These are phyloP conservation scores for Thraustotheca clavata DNA, from an alignment of 352 stramenopile genomes.

Conservation along the genomic window DNA sequence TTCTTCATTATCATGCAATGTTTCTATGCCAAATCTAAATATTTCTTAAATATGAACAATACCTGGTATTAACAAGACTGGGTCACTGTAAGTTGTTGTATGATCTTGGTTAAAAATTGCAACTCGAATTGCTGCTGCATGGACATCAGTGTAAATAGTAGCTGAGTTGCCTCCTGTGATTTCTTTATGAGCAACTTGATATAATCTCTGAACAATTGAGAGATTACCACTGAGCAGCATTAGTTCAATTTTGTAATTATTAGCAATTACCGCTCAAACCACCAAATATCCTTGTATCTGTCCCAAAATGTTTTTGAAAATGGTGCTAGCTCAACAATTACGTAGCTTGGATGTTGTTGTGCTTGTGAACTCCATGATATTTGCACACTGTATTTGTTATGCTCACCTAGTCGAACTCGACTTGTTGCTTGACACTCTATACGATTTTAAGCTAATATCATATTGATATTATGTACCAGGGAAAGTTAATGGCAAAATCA, in stretches of 20 bases:
- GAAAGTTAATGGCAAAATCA: no score
- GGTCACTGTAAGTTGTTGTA: conserved; percentile 38
- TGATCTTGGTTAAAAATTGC: conserved; percentile 44
- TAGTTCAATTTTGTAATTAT: background rate
- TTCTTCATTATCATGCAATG: conserved; percentile 23
- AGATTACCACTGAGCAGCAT: conserved; percentile 36
- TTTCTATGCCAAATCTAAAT: conserved; percentile 15
- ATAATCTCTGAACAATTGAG: conserved; percentile 51
- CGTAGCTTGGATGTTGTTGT: conserved; percentile 36
- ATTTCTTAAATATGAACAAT: background rate
- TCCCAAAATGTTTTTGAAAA: conserved; percentile 67
- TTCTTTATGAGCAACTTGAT: conserved; percentile 42
- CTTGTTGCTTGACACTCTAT: background rate
- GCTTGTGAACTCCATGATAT: background rate
- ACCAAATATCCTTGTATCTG: conserved; percentile 69
- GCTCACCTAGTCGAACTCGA: background rate
- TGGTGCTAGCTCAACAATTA: conserved; percentile 47
- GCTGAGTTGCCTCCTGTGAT: conserved; percentile 26
- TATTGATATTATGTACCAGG: no score
- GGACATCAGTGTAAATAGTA: conserved; percentile 33
- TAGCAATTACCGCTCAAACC: conserved; percentile 59
- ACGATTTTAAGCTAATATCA: no score
- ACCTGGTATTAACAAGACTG: conserved; percentile 41
- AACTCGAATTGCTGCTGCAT: conserved; percentile 52
- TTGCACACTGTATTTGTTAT: background rate